Conservation (phyloP, 106 monocot species). For the Narthecium ossifragum region DNA sequence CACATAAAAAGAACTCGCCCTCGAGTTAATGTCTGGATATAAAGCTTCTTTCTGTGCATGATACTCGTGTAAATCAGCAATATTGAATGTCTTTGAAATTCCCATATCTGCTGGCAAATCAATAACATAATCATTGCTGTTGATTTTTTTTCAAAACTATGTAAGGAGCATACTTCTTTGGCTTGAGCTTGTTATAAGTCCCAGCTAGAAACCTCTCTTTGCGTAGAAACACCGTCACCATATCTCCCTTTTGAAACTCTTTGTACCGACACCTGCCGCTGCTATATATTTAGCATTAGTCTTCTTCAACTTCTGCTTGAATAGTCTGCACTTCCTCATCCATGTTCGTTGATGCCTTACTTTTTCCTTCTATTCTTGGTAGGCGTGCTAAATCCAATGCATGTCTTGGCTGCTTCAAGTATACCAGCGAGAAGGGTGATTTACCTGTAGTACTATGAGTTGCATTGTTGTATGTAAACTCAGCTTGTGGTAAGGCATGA, state of each 20-base stretch:
- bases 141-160: not conserved
- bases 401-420: not conserved
- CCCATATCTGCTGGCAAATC: not conserved
- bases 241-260: not conserved
- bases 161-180: not conserved
- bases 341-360: not conserved
- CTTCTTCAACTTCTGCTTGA: not conserved
- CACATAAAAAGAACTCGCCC: no score
- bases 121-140: not conserved
- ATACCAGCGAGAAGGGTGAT: not conserved
- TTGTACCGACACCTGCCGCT: not conserved
- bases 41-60: not conserved
- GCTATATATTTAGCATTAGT: not conserved
- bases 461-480: conserved; percentile 1
- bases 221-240: not conserved
- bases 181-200: not conserved
- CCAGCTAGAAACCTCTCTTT: not conserved
- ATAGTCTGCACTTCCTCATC: not conserved
- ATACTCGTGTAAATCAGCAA: not conserved
- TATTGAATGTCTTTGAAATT: no score
- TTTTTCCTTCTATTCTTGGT: not conserved
- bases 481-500: not conserved
- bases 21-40: no score
- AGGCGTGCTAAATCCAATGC: not conserved
- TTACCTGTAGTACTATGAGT: not conserved